These are phyloP conservation scores for Coemansia sp. DNA, from an alignment of 192 early-diverging fungal species.

Conservation along the genomic window DNA sequence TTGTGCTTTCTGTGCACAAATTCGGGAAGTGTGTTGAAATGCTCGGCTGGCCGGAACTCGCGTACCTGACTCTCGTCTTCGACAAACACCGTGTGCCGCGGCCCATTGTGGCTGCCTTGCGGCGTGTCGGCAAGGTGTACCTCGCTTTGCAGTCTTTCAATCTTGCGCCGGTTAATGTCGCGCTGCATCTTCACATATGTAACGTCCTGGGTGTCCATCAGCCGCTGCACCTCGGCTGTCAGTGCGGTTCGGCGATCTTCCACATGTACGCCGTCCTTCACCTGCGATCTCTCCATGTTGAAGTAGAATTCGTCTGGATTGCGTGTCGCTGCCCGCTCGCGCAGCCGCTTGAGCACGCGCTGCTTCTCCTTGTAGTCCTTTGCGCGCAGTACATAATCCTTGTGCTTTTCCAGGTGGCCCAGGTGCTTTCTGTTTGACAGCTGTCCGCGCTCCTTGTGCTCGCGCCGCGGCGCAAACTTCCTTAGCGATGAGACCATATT, in stretches of 20 bases:
- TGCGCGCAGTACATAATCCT: constrained; percentile 96
- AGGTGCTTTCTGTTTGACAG: constrained; percentile 59
- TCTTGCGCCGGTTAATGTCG: constrained; percentile 64
- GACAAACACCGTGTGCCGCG: constrained; percentile 79
- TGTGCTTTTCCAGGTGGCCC: constrained; percentile 94
- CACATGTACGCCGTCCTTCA: constrained; percentile 82
- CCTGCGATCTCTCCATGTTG: constrained; percentile 87
- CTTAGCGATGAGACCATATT: constrained; percentile 65
- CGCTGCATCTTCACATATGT: constrained; percentile 83
- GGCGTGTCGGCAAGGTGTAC: constrained; percentile 63
- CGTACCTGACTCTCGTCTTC: constrained; percentile 66
- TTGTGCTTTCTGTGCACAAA: constrained; percentile 80
- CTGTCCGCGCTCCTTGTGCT: constrained; percentile 89
- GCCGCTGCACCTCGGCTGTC: constrained; percentile 70
- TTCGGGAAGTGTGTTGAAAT: constrained; percentile 81
- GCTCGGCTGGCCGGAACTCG: constrained; percentile 73
- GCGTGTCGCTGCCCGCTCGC: constrained; percentile 78
- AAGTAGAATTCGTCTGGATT: constrained; percentile 99
- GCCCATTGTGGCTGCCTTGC: constrained; percentile 22
- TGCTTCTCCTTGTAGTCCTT: constrained; percentile 86
- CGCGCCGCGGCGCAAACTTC: constrained; percentile 81
- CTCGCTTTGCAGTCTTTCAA: constrained; percentile 70
- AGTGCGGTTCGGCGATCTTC: constrained; percentile 70
- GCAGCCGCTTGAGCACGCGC: constrained; percentile 78
- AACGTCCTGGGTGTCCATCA: constrained; percentile 92